Conservation (phyloP, 2,329 filamentous ascomycete species). For the Alternaria arborescens region DNA sequence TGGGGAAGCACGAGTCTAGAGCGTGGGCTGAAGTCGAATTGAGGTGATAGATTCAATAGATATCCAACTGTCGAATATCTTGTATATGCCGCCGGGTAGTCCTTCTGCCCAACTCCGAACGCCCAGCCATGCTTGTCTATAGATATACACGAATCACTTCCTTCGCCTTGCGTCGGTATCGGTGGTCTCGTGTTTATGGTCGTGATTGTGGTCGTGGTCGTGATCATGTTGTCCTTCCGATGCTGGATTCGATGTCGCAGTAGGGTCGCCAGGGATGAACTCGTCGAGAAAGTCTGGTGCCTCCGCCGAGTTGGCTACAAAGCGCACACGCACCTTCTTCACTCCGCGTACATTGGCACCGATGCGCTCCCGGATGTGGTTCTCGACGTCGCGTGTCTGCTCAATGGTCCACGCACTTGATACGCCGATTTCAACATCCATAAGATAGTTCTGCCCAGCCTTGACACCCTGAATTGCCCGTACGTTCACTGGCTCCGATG, state of each 20-base stretch:
- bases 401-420: conserved; percentile 79
- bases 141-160: conserved; percentile 30
- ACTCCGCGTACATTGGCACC: conserved; percentile 83
- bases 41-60: not conserved
- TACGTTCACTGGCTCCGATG: conserved; percentile 71
- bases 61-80: conserved; percentile 12
- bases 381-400: conserved; percentile 74
- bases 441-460: conserved; percentile 93
- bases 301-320: conserved; percentile 73
- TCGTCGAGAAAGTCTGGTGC: conserved; percentile 74
- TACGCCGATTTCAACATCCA: conserved; percentile 87
- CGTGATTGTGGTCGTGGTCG: conserved; percentile 36
- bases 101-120: conserved; percentile 32
- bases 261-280: conserved; percentile 52
- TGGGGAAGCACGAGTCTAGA: conserved; percentile 7
- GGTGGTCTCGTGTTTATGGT: conserved; percentile 31
- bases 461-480: conserved; percentile 88
- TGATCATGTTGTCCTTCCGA: conserved; percentile 43
- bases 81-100: conserved; percentile 28
- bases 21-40: not conserved
- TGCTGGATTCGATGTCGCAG: conserved; percentile 41
- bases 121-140: conserved; percentile 33
- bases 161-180: conserved; percentile 32
- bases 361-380: conserved; percentile 74
- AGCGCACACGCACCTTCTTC: conserved; percentile 82